These are phyloP conservation scores for Didymella pomorum DNA, from an alignment of 2,329 filamentous ascomycete species.

Conservation along the genomic window DNA sequence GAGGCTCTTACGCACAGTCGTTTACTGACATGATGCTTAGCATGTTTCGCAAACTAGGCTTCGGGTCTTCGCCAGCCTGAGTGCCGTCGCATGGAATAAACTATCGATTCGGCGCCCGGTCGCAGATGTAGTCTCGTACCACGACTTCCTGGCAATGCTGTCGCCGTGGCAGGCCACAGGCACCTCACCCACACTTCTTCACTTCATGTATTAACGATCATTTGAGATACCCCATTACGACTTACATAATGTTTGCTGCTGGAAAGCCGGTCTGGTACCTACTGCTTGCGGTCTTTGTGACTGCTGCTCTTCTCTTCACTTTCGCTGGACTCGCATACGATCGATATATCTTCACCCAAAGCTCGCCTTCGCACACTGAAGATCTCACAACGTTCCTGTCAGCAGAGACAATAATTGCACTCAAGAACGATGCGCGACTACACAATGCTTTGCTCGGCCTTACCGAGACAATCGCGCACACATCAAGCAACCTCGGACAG, in stretches of 20 bases:
- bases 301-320: constrained; percentile 30
- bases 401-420: constrained; percentile 33
- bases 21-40: constrained; percentile 28
- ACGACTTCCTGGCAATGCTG: constrained; percentile 10
- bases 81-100: constrained; percentile 24
- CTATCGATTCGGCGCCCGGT: constrained; percentile 8
- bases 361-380: constrained; percentile 10
- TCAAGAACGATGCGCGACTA: constrained; percentile 34
- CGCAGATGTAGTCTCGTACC: constrained; percentile 1
- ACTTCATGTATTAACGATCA: constrained; percentile 18
- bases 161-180: constrained; percentile 24
- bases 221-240: constrained; percentile 23
- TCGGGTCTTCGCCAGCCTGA: constrained; percentile 1
- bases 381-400: constrained; percentile 27
- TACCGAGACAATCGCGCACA: constrained; percentile 32
- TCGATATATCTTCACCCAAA: constrained; percentile 14
- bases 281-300: constrained; percentile 23
- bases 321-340: constrained; percentile 28
- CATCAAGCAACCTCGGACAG: constrained; percentile 32
- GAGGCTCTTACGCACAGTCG: neutral
- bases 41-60: constrained; percentile 34
- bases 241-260: constrained; percentile 38
- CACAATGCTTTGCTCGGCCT: constrained; percentile 34
- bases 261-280: constrained; percentile 39
- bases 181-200: constrained; percentile 1